Conservation (phyloP, 176 grass and related monocot genomes). For the Ensete ventricosum region DNA sequence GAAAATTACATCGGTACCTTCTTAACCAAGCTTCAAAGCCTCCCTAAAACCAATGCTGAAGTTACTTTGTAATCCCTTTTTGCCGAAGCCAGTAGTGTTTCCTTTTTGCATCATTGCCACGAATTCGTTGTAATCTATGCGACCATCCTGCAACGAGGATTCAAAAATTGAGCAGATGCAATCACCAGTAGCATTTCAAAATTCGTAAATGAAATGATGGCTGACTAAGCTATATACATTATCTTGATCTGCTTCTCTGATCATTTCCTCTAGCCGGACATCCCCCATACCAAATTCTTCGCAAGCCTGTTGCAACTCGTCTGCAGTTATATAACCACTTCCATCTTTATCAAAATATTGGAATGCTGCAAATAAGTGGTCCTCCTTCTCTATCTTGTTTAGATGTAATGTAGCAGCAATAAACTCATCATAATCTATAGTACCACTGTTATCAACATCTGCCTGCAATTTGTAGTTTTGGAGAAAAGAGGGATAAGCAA, state of each 20-base stretch:
- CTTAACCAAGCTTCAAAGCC: constrained; percentile 54
- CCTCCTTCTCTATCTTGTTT: constrained; percentile 75
- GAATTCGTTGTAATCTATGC: constrained; percentile 77
- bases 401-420: constrained; percentile 74
- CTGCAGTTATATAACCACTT: constrained; percentile 74
- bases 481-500: not conserved
- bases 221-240: constrained; percentile 33
- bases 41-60: constrained; percentile 52
- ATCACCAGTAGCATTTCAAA: too few relatives aligned
- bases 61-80: constrained; percentile 53
- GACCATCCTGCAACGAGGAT: constrained; percentile 38
- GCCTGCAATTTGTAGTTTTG: constrained; percentile 38
- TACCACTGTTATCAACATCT: constrained; percentile 68
- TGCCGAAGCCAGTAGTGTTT: constrained; percentile 33
- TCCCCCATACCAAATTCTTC: constrained; percentile 72
- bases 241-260: constrained; percentile 62
- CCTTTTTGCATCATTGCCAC: constrained; percentile 74
- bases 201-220: too few relatives aligned
- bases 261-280: constrained; percentile 59
- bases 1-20: not conserved
- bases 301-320: constrained; percentile 69
- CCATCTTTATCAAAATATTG: constrained; percentile 66
- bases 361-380: constrained; percentile 63
- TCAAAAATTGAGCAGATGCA: constrained; percentile 10
- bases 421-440: constrained; percentile 71